Conservation (phyloP, 495 filamentous ascomycete species). For the Aspergillus kassunensis region DNA sequence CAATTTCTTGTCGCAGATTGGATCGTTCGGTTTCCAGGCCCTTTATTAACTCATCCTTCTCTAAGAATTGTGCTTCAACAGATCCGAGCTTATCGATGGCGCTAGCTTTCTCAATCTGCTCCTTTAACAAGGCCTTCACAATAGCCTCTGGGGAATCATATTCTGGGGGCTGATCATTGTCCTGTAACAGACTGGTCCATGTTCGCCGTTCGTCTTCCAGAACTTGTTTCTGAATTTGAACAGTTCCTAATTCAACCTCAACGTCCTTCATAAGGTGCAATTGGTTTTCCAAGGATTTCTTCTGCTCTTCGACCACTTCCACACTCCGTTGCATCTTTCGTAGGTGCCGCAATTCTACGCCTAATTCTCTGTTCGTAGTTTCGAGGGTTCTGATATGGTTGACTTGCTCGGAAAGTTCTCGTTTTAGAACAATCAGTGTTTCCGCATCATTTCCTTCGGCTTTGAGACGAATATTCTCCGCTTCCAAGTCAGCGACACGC, state of each 20-base stretch:
- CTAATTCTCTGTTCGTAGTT: constrained; percentile 71
- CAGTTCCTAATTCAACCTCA: constrained; percentile 69
- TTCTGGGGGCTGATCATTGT: constrained; percentile 58
- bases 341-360: constrained; percentile 72
- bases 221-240: constrained; percentile 75
- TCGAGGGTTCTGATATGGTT: constrained; percentile 83
- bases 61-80: constrained; percentile 71
- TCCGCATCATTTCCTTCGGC: constrained; percentile 83
- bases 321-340: constrained; percentile 76
- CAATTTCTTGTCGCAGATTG: constrained; percentile 59
- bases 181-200: constrained; percentile 84
- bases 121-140: constrained; percentile 75
- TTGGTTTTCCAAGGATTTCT: constrained; percentile 73
- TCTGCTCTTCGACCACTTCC: constrained; percentile 95
- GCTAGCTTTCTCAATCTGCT: constrained; percentile 71
- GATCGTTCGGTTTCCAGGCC: constrained; percentile 64
- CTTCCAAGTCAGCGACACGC: constrained; percentile 69
- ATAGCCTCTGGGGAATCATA: constrained; percentile 88
- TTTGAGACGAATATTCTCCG: constrained; percentile 75
- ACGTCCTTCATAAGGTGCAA: constrained; percentile 71
- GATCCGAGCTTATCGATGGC: constrained; percentile 74
- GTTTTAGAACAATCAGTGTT: constrained; percentile 73
- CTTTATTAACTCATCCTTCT: constrained; percentile 75
- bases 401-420: constrained; percentile 85
- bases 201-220: constrained; percentile 82